Conservation (phyloP, 2,329 filamentous ascomycete genomes). For the Escovopsis sp. region DNA sequence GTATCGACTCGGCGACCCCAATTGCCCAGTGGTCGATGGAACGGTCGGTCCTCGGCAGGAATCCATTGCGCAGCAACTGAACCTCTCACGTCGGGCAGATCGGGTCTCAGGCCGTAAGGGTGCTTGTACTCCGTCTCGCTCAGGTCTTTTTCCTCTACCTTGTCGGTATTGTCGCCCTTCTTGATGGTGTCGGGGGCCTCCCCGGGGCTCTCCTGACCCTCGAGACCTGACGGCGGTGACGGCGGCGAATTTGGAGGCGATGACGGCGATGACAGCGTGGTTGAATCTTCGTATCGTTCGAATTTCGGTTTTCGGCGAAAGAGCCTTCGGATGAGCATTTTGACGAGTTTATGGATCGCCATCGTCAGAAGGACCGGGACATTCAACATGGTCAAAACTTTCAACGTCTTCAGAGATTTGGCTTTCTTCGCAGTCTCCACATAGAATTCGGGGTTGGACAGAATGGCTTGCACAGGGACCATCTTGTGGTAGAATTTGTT, state of each 20-base stretch:
- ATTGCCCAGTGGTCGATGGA: conserved; percentile 51
- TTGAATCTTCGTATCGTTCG: neutral
- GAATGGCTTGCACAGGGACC: neutral
- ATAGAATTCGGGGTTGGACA: neutral
- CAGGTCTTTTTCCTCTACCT: neutral
- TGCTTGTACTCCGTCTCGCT: conserved; percentile 20
- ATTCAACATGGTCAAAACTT: too few species aligned
- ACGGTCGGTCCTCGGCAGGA: conserved; percentile 56
- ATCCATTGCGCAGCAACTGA: conserved; percentile 61
- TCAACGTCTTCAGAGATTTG: too few species aligned
- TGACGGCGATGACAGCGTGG: too few species aligned
- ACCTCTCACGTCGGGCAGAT: conserved; percentile 26
- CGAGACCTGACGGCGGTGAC: neutral
- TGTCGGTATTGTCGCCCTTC: neutral
- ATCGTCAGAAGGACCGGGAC: too few species aligned
- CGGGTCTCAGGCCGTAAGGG: conserved; percentile 20
- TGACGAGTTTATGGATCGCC: too few species aligned
- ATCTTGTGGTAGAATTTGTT: conserved; percentile 31
- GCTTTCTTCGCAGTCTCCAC: conserved; percentile 1
- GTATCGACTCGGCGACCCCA: conserved; percentile 86
- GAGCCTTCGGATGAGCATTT: too few species aligned
- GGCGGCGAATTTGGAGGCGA: too few species aligned
- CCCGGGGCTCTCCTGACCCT: neutral
- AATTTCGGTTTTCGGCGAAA: neutral
- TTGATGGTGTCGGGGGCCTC: neutral